phyloP scores from a whole-genome alignment of 257 asterid genomes.

The Lavandula angustifolia region DNA sequence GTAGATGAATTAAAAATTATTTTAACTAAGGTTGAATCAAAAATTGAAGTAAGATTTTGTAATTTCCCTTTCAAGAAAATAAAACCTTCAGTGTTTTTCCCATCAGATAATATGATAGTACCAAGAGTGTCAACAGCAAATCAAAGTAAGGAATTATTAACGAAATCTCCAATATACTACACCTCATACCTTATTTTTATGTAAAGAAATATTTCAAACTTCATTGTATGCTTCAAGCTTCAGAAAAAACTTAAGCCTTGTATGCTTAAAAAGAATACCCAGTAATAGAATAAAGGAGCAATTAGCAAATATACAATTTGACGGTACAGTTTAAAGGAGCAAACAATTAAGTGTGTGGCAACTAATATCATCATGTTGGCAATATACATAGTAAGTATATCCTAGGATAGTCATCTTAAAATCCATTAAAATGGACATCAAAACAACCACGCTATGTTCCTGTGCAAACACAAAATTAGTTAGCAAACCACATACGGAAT shows the following conservation, averaged over 20 bases:
- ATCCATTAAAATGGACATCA: neutral
- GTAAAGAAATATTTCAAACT: neutral
- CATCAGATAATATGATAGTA: neutral
- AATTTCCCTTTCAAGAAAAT: neutral
- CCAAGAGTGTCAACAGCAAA: neutral
- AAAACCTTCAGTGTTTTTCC: neutral
- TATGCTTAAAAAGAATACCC: neutral
- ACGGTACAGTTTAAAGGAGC: neutral
- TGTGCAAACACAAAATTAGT: neutral
- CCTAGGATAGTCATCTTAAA: neutral
- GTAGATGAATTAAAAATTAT: neutral
- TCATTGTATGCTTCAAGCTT: neutral
- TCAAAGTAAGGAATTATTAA: neutral
- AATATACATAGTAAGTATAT: neutral
- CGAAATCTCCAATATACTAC: neutral
- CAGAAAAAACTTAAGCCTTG: neutral
- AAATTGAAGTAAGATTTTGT: neutral
- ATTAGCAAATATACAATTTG: neutral
- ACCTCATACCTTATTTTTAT: neutral
- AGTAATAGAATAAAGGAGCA: neutral
- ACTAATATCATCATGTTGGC: neutral
- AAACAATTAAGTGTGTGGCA: neutral
- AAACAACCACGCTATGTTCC: neutral
- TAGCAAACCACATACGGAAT: neutral
- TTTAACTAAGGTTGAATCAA: neutral